Evolutionary conservation across 1,284 basidiomycete species (phyloP), one percentile per base, ranked within the genome.

Genomic region (Malassezia caprae): DNA sequence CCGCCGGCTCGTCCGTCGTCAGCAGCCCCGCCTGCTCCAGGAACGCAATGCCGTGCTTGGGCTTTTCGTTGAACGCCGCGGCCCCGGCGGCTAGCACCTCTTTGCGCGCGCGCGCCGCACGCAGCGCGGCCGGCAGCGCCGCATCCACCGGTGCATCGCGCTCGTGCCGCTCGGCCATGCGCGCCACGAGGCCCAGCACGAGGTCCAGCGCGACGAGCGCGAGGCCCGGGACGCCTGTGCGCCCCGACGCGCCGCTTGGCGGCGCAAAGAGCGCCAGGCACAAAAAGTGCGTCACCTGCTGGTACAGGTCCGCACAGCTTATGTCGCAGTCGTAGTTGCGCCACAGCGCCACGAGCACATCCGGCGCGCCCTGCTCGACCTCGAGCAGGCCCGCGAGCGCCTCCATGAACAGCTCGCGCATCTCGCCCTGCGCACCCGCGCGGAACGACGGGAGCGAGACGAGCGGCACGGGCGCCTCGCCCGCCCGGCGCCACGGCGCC

Each of bases 261-360:
- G 47, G 44, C 32, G 61, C 57, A 39, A 48, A 51, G 53, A 75
- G 63, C 44, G 68, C 70, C 24, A 77, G 69, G 48, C 73, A 88
- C 60, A 96, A 78, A 76, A 96, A 96, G 19, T 85, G 84, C 53
- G 94, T 79, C n/a, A 96, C 76, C 8, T 87, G 80, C 73, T 96
- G 90, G 68, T 93, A 96, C 56, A 98, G 77, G 73, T 98, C 91
- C 77, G 96, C 91, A 76, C 88, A 91, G 69, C 96, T 91, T 60
- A 87, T 84, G 68, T 96, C 88, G 73, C 90, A 96, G 75, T 99
- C 94, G 76, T 94, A 98, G 76, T 98, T 98, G 56, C 84, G 81
- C 78, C 89, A 99, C 10, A 96, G 79, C 70, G 96, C 89, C 42
- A 94, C 88, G 85, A 96, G 89, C 76, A 93, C 91, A 68, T 85